These are phyloP conservation scores for Podosphaera xanthii DNA, from an alignment of 2,329 filamentous ascomycete genomes.

Conservation along the genomic window DNA sequence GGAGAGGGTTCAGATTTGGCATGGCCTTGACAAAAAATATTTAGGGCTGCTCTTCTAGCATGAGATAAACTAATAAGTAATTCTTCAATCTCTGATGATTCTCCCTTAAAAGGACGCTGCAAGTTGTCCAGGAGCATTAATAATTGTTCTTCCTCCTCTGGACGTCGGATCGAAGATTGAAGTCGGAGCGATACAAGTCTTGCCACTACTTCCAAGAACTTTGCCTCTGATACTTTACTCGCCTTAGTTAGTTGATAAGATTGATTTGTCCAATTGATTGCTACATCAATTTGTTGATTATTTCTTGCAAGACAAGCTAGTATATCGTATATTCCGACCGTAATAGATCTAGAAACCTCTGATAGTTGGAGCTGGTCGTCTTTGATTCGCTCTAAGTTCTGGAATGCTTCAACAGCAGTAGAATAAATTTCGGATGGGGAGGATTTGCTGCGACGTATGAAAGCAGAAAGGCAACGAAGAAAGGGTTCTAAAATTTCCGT, in stretches of 20 bases:
- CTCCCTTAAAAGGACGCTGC: constrained; percentile 36
- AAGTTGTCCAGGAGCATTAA: constrained; percentile 28
- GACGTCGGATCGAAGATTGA: constrained; percentile 20
- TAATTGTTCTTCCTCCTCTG: constrained; percentile 22
- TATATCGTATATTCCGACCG: constrained; percentile 21
- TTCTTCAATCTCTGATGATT: constrained; percentile 34
- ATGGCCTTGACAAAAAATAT: constrained; percentile 19
- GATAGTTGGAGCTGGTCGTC: constrained; percentile 6
- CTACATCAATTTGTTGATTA: constrained; percentile 24
- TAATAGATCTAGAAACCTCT: constrained; percentile 3
- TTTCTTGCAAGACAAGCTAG: constrained; percentile 27
- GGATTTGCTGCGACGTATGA: constrained; percentile 25
- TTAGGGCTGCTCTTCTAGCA: constrained; percentile 30
- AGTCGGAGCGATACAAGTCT: constrained; percentile 31
- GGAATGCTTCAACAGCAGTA: constrained; percentile 7
- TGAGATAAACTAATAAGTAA: constrained; percentile 32
- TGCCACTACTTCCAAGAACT: constrained; percentile 27
- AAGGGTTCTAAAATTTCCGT: constrained; percentile 45
- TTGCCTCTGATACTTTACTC: constrained; percentile 12
- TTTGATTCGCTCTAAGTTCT: constrained; percentile 7
- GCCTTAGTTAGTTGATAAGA: constrained; percentile 14
- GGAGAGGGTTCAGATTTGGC: constrained; percentile 1
- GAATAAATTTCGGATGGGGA: constrained; percentile 8
- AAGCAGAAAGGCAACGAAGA: constrained; percentile 37
- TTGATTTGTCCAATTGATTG: constrained; percentile 30